Base-by-base conservation (phyloP, 2,329 filamentous ascomycete species). In the Cladophialophora exuberans region DNA sequence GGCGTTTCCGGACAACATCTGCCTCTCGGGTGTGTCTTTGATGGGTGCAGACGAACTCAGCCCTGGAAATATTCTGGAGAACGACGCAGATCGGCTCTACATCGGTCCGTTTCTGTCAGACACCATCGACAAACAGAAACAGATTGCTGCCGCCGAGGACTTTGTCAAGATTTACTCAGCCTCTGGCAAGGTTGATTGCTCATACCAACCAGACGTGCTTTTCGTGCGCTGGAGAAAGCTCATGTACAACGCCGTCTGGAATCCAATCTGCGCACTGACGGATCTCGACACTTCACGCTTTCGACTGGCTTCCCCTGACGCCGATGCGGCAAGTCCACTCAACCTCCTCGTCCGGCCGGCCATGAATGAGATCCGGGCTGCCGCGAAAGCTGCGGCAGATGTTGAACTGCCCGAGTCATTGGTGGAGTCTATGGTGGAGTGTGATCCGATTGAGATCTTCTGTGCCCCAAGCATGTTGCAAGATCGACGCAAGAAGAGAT, bases 401-500 rank as follows among this genome's bases (percentile, higher is more conserved):
- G 64, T 75, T 3, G 64, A 72, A 17, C 65, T 83, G 4, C 72
- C 70, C 0, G 71, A 72, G 0, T 74, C 73, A 5, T 62, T 80
- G 2, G 70, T 76, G 23, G 72, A 80, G 13, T 56, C 62, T 1
- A 73, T 77, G 61, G 78, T 84, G 36, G 67, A 73, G n/a, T 64
- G 72, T 33, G 79, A 84, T 69, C 78, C 79, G 0, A 66, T 77
- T 41, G 62, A 64, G n/a, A 73, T 74, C 38, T 77, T 74, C 33
- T 73, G 80, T 57, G 71, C 72, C 57, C 82, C 80, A 0, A 82
- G 79, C 60, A 83, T 83, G 81, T 69, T 75, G 13, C 75, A 78
- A 56, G 82, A 84, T 66, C 41, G 44, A 41, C 59, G 57, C 23
- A 57, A 75, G 76, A 75, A 79, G 13, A 82, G 82, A 59, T 80